These are phyloP conservation scores for Xylaria flabelliformis DNA, from an alignment of 495 filamentous ascomycete species.

Conservation along the genomic window DNA sequence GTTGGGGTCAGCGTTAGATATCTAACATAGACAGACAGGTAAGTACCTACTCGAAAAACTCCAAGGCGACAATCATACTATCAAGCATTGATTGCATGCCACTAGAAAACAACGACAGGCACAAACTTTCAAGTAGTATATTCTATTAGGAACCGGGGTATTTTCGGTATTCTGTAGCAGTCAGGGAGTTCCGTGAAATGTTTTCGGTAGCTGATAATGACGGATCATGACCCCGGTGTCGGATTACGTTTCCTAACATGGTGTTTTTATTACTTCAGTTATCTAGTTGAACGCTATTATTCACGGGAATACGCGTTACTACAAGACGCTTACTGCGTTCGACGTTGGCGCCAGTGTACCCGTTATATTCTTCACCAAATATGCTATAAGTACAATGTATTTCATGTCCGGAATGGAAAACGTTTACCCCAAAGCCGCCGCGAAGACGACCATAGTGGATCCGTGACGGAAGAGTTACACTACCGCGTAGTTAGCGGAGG, in stretches of 20 bases:
- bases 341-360: not conserved
- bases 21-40: not conserved
- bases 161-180: not conserved
- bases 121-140: conserved; percentile 1
- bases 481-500: not conserved
- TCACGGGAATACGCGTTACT: not conserved
- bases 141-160: not conserved
- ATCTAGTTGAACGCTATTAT: not conserved
- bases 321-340: not conserved
- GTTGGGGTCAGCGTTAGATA: conserved; percentile 11
- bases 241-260: conserved; percentile 13
- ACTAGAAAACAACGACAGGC: not conserved
- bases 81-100: conserved; percentile 4
- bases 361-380: not conserved
- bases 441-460: not conserved
- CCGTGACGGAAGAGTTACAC: conserved; percentile 4
- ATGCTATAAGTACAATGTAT: not conserved
- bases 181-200: not conserved
- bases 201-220: not conserved
- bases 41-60: not conserved
- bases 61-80: not conserved
- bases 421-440: conserved; percentile 4
- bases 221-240: conserved; percentile 14
- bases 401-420: not conserved
- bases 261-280: conserved; percentile 1